Percentiles rank a stretch among this genome's conserved stretches.
phyloP scores from a whole-genome alignment of 2,329 filamentous ascomycete genomes.

The Sclerotinia subarctica region DNA sequence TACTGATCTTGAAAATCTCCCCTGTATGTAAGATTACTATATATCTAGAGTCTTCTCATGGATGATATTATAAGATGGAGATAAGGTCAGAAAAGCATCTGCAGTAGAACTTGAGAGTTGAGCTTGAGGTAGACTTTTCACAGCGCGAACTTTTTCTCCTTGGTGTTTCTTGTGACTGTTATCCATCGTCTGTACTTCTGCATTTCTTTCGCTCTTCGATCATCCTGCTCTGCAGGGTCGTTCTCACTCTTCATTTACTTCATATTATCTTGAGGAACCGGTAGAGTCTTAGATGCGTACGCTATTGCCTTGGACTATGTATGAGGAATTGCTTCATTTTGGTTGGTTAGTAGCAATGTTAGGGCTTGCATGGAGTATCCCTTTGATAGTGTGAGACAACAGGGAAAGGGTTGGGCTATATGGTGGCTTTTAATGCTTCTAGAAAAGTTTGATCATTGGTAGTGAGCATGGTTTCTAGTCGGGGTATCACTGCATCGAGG shows the following conservation, averaged over 20 bases:
- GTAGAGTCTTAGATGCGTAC: too few species aligned
- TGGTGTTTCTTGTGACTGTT: background rate
- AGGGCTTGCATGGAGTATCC: background rate
- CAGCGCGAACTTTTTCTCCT: background rate
- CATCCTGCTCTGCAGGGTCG: background rate
- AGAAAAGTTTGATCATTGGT: background rate
- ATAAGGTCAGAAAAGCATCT: background rate
- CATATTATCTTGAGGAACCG: background rate
- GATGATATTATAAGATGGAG: background rate
- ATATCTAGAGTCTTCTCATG: background rate
- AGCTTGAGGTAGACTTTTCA: background rate
- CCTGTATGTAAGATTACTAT: background rate
- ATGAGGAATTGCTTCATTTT: too few species aligned
- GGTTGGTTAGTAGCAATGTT: too few species aligned
- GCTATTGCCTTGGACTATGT: background rate
- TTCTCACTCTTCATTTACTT: background rate
- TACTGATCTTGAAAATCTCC: too few species aligned
- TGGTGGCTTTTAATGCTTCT: background rate
- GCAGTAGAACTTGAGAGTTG: background rate
- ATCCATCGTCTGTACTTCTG: too few species aligned
- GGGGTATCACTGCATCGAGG: constrained; percentile 1
- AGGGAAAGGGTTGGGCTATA: background rate
- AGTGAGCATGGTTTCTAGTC: background rate
- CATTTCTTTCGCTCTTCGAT: background rate
- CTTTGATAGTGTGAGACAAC: background rate